Evolutionary conservation across 768 basidiomycete species (phyloP).

Genomic region (Boletellus sp.): DNA sequence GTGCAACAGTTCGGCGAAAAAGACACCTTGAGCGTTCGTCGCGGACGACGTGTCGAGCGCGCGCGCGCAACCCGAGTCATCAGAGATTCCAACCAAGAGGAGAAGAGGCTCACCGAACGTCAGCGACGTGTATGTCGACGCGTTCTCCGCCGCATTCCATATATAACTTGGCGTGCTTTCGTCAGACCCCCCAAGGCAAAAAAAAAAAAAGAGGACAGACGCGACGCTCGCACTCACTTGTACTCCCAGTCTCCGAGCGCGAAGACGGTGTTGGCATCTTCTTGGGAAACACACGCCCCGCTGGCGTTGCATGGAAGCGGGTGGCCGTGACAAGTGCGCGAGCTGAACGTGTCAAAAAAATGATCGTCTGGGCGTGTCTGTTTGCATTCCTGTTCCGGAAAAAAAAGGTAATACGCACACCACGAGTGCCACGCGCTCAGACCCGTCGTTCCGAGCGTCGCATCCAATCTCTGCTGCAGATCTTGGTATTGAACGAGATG

Average conservation of each 20-base stretch:
- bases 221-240: slow-evolving; percentile 30
- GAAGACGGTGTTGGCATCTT: slow-evolving; percentile 49
- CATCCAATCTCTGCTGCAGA: slow-evolving; percentile 37
- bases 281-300: slow-evolving; percentile 39
- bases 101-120: slow-evolving; percentile 36
- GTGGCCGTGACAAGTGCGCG: slow-evolving; percentile 42
- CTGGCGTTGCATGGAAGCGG: slow-evolving; percentile 42
- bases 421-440: slow-evolving; percentile 43
- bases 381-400: neutral
- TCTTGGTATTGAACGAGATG: slow-evolving; percentile 37
- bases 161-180: slow-evolving; percentile 37
- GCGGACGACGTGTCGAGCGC: neutral
- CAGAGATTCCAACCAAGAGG: neutral
- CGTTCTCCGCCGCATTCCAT: slow-evolving; percentile 45
- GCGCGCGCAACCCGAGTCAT: neutral
- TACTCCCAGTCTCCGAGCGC: slow-evolving; percentile 62
- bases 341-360: slow-evolving; percentile 50
- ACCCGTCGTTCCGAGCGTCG: slow-evolving; percentile 39
- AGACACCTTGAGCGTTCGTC: slow-evolving; percentile 34
- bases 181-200: neutral
- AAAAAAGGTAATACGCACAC: slow-evolving; percentile 34
- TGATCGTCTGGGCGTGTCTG: slow-evolving; percentile 30
- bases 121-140: slow-evolving; percentile 41
- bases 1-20: slow-evolving; percentile 42
- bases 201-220: neutral